Conservation (phyloP, 139 green algal species). For the Chlorella sp. region DNA sequence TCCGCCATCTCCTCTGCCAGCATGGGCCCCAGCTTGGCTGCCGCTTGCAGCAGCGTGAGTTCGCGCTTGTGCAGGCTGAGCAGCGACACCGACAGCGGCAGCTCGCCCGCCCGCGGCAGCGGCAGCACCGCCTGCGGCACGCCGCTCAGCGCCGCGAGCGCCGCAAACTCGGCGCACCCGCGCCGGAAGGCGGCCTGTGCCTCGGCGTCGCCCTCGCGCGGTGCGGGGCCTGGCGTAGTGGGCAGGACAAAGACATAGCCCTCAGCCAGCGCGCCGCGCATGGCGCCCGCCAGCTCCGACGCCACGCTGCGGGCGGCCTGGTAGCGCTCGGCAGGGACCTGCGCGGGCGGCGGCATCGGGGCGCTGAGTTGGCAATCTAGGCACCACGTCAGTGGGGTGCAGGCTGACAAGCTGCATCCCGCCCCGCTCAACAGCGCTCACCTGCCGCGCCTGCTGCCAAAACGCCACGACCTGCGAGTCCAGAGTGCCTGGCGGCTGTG, state of each 20-base stretch:
- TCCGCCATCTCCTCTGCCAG: conserved; percentile 20
- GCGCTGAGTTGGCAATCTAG: too few relatives aligned
- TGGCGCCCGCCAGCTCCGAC: conserved; percentile 15
- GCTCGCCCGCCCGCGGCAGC: conserved; percentile 9
- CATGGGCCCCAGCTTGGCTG: conserved; percentile 37
- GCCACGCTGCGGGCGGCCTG: conserved; percentile 12
- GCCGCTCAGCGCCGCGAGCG: conserved; percentile 41
- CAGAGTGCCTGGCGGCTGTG: conserved; percentile 1
- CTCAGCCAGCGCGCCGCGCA: conserved; percentile 27
- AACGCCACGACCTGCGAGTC: background rate
- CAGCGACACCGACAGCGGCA: conserved; percentile 38
- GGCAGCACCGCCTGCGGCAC: conserved; percentile 34
- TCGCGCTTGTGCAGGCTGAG: conserved; percentile 42
- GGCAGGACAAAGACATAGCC: conserved; percentile 46
- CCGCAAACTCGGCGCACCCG: conserved; percentile 26
- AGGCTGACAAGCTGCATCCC: too few relatives aligned
- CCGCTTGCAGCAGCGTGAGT: conserved; percentile 38
- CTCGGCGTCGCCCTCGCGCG: background rate
- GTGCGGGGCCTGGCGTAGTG: conserved; percentile 14
- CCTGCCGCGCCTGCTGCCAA: conserved; percentile 15
- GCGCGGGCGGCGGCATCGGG: background rate
- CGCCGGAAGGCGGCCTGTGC: background rate
- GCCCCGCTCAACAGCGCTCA: background rate
- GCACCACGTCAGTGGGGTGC: background rate
- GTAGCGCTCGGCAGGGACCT: conserved; percentile 16